Percentiles rank a stretch among this genome's conserved stretches.
Evolutionary conservation across 2,329 filamentous ascomycete genomes (phyloP).

Genomic region (Neospermospora avenae): DNA sequence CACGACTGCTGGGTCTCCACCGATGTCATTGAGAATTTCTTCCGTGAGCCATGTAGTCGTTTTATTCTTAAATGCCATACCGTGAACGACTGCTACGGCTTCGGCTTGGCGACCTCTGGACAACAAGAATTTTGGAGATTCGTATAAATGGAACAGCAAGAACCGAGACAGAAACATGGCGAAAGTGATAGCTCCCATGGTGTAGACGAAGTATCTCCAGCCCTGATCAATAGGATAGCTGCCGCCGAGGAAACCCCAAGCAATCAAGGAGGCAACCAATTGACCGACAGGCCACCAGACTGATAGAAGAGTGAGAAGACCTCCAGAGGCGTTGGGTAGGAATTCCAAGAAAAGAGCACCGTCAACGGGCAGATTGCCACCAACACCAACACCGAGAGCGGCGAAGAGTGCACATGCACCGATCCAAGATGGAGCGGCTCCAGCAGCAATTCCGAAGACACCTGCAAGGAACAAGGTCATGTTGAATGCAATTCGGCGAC

Average conservation of each 20-base stretch:
- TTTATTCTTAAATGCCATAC: constrained; percentile 69
- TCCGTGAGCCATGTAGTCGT: constrained; percentile 73
- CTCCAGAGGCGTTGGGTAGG: constrained; percentile 69
- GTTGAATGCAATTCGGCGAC: constrained; percentile 79
- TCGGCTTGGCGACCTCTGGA: constrained; percentile 73
- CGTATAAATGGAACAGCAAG: constrained; percentile 76
- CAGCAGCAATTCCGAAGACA: constrained; percentile 69
- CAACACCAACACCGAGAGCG: constrained; percentile 64
- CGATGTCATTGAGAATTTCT: constrained; percentile 59
- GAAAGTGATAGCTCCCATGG: constrained; percentile 70
- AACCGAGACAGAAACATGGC: constrained; percentile 76
- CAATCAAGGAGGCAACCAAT: constrained; percentile 66
- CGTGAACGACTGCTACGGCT: constrained; percentile 76
- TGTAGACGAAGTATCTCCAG: constrained; percentile 72
- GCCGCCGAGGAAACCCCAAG: constrained; percentile 71
- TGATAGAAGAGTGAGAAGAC: constrained; percentile 74
- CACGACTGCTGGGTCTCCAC: constrained; percentile 34
- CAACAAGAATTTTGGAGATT: constrained; percentile 82
- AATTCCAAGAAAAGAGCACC: constrained; percentile 83
- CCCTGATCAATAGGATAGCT: constrained; percentile 54
- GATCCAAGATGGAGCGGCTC: constrained; percentile 66
- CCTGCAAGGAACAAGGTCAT: constrained; percentile 71
- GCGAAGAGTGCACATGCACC: constrained; percentile 58
- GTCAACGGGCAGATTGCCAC: constrained; percentile 76
- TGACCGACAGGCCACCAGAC: constrained; percentile 87